phyloP scores from a whole-genome alignment of 768 basidiomycete species.

The Hericium coralloides region DNA sequence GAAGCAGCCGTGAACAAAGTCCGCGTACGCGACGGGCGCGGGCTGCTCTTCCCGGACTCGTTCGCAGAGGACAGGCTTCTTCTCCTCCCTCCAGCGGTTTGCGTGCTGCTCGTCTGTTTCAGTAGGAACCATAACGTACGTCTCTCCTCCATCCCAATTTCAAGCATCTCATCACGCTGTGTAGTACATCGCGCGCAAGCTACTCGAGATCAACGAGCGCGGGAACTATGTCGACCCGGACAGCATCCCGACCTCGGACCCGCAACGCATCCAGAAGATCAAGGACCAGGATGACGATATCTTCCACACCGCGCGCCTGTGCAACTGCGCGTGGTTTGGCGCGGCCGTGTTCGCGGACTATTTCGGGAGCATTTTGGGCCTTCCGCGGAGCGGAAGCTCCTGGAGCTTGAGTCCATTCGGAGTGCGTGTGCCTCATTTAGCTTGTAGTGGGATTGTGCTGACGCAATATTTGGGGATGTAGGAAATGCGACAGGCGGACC shows the following conservation, averaged over 20 bases:
- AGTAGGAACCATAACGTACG: constrained; percentile 83
- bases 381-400: constrained; percentile 61
- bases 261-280: constrained; percentile 24
- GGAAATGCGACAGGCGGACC: constrained; percentile 60
- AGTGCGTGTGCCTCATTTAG: constrained; percentile 26
- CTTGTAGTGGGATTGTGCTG: neutral
- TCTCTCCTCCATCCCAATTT: constrained; percentile 1
- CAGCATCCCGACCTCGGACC: constrained; percentile 24
- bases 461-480: constrained; percentile 16
- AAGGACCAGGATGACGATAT: constrained; percentile 38
- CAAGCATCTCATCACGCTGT: neutral
- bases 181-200: constrained; percentile 71
- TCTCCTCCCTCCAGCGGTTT: constrained; percentile 70
- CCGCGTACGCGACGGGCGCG: constrained; percentile 51
- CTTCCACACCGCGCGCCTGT: constrained; percentile 74
- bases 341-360: constrained; percentile 78
- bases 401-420: constrained; percentile 76
- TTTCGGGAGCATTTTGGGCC: constrained; percentile 72
- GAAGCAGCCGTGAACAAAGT: constrained; percentile 50
- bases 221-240: constrained; percentile 51
- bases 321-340: constrained; percentile 79
- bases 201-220: constrained; percentile 77
- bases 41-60: constrained; percentile 56
- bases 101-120: constrained; percentile 75
- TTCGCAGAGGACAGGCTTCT: constrained; percentile 77